These are phyloP conservation scores for Anaeromyces robustus DNA, from an alignment of 192 early-diverging fungal genomes.

Conservation along the genomic window DNA sequence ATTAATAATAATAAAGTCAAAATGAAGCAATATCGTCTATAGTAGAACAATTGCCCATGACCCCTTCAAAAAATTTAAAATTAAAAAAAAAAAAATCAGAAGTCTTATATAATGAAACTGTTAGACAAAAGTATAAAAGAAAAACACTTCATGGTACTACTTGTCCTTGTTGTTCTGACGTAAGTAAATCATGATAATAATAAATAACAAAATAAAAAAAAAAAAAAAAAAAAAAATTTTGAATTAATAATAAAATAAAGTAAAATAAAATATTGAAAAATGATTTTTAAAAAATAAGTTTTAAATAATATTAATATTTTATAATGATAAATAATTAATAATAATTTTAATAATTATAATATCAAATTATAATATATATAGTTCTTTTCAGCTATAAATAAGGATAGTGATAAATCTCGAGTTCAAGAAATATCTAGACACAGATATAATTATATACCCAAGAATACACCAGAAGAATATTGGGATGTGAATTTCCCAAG, in stretches of 20 bases:
- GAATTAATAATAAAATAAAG: too few species aligned
- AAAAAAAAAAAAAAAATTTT: too few species aligned
- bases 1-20: not conserved
- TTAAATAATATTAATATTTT: too few species aligned
- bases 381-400: not conserved
- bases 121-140: not conserved
- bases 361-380: not conserved
- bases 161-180: not conserved
- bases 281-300: too few species aligned
- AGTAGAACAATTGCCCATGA: not conserved
- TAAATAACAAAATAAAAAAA: too few species aligned
- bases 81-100: not conserved
- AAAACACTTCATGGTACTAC: not conserved
- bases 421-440: not conserved
- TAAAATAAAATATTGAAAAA: too few species aligned
- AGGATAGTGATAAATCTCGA: not conserved
- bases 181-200: too few species aligned
- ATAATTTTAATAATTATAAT: too few species aligned
- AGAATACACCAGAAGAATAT: not conserved
- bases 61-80: not conserved
- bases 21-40: too few species aligned
- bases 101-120: not conserved
- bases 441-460: not conserved
- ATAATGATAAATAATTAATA: too few species aligned
- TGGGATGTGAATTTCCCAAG: not conserved